phyloP scores from a whole-genome alignment of 106 monocot species.

The Platanthera guangdongensis region DNA sequence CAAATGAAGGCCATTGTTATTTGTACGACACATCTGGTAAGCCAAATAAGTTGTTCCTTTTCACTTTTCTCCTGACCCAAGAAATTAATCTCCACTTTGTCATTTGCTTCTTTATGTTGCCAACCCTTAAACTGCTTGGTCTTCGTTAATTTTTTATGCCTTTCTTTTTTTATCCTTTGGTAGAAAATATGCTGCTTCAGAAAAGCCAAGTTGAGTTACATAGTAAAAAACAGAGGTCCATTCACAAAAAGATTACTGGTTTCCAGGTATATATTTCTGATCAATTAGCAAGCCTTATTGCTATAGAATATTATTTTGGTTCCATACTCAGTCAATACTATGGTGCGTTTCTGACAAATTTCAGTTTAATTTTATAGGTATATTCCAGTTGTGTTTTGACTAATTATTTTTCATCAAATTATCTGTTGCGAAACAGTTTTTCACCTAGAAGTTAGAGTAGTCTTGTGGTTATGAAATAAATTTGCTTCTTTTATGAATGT shows the following conservation, averaged over 20 bases:
- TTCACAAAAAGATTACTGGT: constrained; percentile 70
- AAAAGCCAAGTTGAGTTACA: constrained; percentile 60
- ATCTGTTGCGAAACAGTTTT: too few relatives aligned
- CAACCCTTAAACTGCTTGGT: not conserved
- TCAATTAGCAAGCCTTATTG: not conserved
- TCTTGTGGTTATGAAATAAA: too few relatives aligned
- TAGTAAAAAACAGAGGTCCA: constrained; percentile 77
- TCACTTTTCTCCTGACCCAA: not conserved
- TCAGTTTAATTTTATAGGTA: too few relatives aligned
- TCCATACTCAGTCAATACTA: too few relatives aligned
- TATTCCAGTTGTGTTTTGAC: too few relatives aligned
- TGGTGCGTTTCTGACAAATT: too few relatives aligned
- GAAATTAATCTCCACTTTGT: not conserved
- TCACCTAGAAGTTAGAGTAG: too few relatives aligned
- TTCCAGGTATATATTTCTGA: constrained; percentile 53
- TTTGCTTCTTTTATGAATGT: too few relatives aligned
- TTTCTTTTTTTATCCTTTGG: constrained; percentile 3
- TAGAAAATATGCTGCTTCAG: constrained; percentile 74
- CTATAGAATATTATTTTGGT: not conserved
- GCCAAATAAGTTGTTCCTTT: not conserved
- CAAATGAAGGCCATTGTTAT: constrained; percentile 59
- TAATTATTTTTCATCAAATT: too few relatives aligned
- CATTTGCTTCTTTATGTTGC: not conserved
- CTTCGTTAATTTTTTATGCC: not conserved
- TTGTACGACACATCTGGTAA: constrained; percentile 62